Evolutionary conservation across 1,284 basidiomycete species (phyloP), one percentile per base, ranked within the genome.

Genomic region (Exobasidium cylindrosporum): DNA sequence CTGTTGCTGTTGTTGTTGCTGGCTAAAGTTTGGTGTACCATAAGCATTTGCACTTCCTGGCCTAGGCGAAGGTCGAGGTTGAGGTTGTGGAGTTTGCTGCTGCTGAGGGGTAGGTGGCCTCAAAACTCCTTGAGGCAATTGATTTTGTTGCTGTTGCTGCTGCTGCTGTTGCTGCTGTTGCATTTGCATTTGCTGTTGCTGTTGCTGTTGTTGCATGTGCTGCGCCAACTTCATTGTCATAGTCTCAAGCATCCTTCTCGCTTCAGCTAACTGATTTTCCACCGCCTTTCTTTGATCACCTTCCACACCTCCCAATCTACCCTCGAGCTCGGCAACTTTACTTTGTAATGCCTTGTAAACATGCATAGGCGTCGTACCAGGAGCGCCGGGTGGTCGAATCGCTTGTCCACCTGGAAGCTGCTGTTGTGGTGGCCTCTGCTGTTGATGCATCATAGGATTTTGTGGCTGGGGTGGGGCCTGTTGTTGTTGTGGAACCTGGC

Each of bases 201-300:
- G 60, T 21, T 62, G 46, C n/a, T 62, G 60, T 17, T 29, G 24
- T 24, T 47, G 30, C 2, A 46, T 23, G 11, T 50, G 47, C 14
- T 21, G 21, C 24, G 23, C 17, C 35, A 17, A 35, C n/a, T 23
- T 23, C 26, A 11, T 21, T 4, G 46, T 43, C 23, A 52, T 26
- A 17, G 45, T n/a, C 13, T 46, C 56, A 11, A 29, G 53, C 32
- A 61, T 21, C 10, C 44, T 29, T 13, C 46, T 44, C 21, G 60
- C 32, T 26, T 61, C 52, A 46, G 28, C 45, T 11, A 60, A n/a
- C 54, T 61, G 31, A 31, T 61, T 61, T 31, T 61, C 59, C 1
- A 61, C 26, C 13, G 17, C 11, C 40, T 47, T 21, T 11, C 56
- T 28, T 23, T 44, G 29, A 24, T 31, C 14, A 10, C 35, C 46